Base-by-base conservation (phyloP, 768 basidiomycete genomes). In the Suillus sp. region DNA sequence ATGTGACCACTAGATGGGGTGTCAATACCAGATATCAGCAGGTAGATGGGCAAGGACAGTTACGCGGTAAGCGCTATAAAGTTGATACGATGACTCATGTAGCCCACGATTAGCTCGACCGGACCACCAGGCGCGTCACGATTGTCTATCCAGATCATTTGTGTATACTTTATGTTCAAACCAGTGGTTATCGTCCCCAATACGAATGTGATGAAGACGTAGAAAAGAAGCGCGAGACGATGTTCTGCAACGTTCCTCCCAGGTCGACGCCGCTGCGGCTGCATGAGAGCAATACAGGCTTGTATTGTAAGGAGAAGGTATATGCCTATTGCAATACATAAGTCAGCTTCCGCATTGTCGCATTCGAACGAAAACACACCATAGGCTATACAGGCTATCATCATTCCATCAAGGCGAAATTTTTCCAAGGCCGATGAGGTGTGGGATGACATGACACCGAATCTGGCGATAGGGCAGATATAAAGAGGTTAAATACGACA, bases 121-220 rank as follows among this genome's bases (percentile, higher is more conserved):
- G 62, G 58, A 43, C 60, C 63, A 11, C 63, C 63, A 9, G 60
- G 63, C 0, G 59, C 60, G 6, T 64, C 63, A 14, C 75, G 73
- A 37, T 72, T 8, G 42, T 77, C 74, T 25, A 76, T 74, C 66
- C 64, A 79, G n/a, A 75, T 71, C 74, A 72, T 68, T 64, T 71
- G 59, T 47, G 67, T 76, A 61, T 71, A 75, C 43, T 66, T 71
- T 3, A 67, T 63, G 30, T 76, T 71, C 2, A 51, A 62, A 8
- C 64, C 73, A 7, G 72, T 66, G 10, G 67, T 69, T 11, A 78
- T 59, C 1, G 71, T 72, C 5, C 65, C 77, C 38, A 76, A 58
- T 16, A 43, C 9, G 35, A 77, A 76, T 25, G 72, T 74, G 45
- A 69, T 57, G 55, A 59, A 48, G 42, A 75, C 59, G n/a, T 73